Evolutionary conservation across 257 asterid species (phyloP).

Genomic region (Fraxinus excelsior): DNA sequence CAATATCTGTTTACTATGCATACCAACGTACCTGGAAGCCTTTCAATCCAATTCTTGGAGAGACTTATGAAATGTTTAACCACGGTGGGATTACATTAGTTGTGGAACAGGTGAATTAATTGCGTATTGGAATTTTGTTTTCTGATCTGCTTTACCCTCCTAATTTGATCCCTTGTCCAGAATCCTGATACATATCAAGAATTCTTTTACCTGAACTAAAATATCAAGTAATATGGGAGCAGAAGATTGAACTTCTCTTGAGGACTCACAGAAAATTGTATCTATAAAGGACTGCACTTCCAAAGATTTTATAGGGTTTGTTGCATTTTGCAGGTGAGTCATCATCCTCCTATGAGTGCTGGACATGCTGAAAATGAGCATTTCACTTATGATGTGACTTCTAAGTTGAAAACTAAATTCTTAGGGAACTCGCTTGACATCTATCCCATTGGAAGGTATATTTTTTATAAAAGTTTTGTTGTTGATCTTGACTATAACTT

Average conservation of each 20-base stretch:
- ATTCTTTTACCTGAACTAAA: neutral
- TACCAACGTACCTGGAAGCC: slow-evolving; percentile 71
- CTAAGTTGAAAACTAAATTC: slow-evolving; percentile 65
- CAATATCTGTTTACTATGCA: slow-evolving; percentile 56
- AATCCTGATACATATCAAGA: neutral
- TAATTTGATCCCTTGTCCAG: slow-evolving; percentile 4
- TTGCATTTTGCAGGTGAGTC: slow-evolving; percentile 32
- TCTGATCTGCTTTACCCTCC: neutral
- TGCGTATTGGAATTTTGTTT: neutral
- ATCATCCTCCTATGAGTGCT: slow-evolving; percentile 73
- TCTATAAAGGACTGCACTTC: neutral
- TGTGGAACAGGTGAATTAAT: slow-evolving; percentile 53
- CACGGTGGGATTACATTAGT: slow-evolving; percentile 61
- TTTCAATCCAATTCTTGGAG: slow-evolving; percentile 68
- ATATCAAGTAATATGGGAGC: neutral
- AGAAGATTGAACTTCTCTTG: neutral
- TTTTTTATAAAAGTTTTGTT: too few species aligned
- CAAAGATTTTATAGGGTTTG: neutral
- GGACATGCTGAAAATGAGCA: slow-evolving; percentile 69
- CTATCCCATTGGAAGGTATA: slow-evolving; percentile 57
- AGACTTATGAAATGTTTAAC: slow-evolving; percentile 63
- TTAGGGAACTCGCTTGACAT: slow-evolving; percentile 64
- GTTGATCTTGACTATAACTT: neutral
- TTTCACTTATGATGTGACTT: slow-evolving; percentile 57
- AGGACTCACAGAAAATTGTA: neutral